These are phyloP conservation scores for Hansenula anomala DNA, from an alignment of 1,139 yeast genomes.

Conservation along the genomic window DNA sequence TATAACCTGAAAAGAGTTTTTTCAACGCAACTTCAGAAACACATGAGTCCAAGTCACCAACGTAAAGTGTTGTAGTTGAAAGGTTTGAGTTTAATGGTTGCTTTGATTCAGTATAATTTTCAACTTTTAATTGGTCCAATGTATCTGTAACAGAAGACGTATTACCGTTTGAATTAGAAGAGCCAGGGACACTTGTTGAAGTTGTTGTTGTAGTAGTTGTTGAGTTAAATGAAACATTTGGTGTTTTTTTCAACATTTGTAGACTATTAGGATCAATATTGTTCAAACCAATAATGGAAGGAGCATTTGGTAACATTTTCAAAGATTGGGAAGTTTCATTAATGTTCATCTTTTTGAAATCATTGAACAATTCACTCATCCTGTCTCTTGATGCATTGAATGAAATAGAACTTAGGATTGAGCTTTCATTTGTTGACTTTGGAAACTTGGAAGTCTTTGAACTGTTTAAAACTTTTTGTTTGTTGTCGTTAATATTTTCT, in stretches of 20 bases:
- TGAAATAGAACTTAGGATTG: slow-evolving; percentile 17
- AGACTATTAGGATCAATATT: too few relatives aligned
- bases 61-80: slow-evolving; percentile 30
- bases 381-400: slow-evolving; percentile 21
- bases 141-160: slow-evolving; percentile 4
- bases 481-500: background rate
- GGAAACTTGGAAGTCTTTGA: too few relatives aligned
- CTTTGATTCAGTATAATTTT: background rate
- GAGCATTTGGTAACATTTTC: too few relatives aligned
- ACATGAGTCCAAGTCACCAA: slow-evolving; percentile 40
- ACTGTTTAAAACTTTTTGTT: too few relatives aligned
- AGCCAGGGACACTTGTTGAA: background rate
- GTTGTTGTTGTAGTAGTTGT: too few relatives aligned
- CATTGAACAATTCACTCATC: slow-evolving; percentile 20
- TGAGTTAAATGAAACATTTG: too few relatives aligned
- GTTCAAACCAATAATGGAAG: too few relatives aligned
- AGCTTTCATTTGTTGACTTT: background rate
- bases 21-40: slow-evolving; percentile 36
- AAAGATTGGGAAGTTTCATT: background rate
- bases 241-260: too few relatives aligned
- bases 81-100: too few relatives aligned
- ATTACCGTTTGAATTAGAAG: slow-evolving; percentile 11
- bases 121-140: slow-evolving; percentile 16
- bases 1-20: slow-evolving; percentile 29
- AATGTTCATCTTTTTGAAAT: slow-evolving; percentile 17